These are phyloP conservation scores for Neofusicoccum ribis DNA, from an alignment of 2,329 filamentous ascomycete genomes.

Conservation along the genomic window DNA sequence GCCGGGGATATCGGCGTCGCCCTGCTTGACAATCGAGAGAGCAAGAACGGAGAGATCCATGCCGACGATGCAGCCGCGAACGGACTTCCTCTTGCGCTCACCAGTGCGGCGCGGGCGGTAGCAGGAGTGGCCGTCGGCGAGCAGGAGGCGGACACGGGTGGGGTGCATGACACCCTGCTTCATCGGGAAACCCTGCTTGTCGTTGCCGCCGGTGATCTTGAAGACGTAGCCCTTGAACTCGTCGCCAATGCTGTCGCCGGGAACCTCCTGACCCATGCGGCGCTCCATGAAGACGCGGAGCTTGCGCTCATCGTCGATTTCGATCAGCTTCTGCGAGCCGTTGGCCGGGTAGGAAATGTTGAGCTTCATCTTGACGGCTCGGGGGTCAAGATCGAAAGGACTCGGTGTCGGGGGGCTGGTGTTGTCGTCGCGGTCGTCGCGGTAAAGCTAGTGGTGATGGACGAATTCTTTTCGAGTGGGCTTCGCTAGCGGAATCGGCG, in stretches of 20 bases:
- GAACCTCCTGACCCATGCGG: constrained; percentile 91
- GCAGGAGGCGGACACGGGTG: constrained; percentile 96
- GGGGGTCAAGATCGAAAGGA: constrained; percentile 18
- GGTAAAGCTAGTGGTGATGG: constrained; percentile 5
- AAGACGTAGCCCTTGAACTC: constrained; percentile 99
- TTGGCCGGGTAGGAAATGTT: constrained; percentile 93
- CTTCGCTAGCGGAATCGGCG: constrained; percentile 19
- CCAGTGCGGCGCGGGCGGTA: constrained; percentile 97
- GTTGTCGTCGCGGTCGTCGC: constrained; percentile 20
- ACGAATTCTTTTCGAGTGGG: constrained; percentile 15
- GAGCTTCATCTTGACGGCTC: constrained; percentile 64
- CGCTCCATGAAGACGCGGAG: constrained; percentile 98
- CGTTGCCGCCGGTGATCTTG: constrained; percentile 99
- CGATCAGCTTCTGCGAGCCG: constrained; percentile 99
- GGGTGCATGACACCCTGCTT: constrained; percentile 99
- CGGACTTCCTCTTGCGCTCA: constrained; percentile 99
- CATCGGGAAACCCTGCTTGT: constrained; percentile 99
- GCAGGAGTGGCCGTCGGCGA: constrained; percentile 96
- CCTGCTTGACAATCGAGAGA: constrained; percentile 96
- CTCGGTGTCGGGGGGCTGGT: constrained; percentile 12
- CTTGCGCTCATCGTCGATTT: constrained; percentile 99
- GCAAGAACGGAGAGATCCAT: constrained; percentile 94
- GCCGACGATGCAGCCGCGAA: constrained; percentile 98
- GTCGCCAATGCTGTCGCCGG: constrained; percentile 92
- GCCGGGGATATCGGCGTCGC: constrained; percentile 89